These are phyloP conservation scores for Ophiostoma sp. DNA, from an alignment of 2,329 filamentous ascomycete species.

Conservation along the genomic window DNA sequence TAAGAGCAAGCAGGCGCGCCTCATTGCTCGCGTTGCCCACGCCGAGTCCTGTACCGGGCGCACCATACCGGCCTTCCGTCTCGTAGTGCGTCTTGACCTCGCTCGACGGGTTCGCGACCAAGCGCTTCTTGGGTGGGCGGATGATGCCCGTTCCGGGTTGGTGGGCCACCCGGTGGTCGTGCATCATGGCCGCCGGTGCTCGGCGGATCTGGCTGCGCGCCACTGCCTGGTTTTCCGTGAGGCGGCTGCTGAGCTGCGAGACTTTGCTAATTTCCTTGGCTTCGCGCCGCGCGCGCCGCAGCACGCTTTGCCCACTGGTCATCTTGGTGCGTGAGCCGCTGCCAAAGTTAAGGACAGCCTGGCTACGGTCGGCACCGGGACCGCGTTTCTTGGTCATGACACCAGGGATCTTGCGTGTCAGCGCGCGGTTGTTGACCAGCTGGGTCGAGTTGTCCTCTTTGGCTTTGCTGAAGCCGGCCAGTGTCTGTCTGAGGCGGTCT, in stretches of 20 bases:
- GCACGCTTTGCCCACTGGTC: slow-evolving; percentile 52
- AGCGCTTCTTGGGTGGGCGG: slow-evolving; percentile 28
- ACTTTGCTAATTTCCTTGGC: slow-evolving; percentile 54
- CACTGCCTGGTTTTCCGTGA: slow-evolving; percentile 39
- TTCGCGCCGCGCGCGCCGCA: slow-evolving; percentile 58
- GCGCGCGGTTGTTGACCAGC: slow-evolving; percentile 51
- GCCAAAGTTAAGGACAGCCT: slow-evolving; percentile 45
- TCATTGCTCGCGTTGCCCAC: slow-evolving; percentile 35
- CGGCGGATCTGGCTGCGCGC: slow-evolving; percentile 45
- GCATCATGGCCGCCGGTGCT: slow-evolving; percentile 56
- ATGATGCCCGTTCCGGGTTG: slow-evolving; percentile 31
- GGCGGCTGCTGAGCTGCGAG: slow-evolving; percentile 47
- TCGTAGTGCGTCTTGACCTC: background rate
- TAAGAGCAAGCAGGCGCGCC: slow-evolving; percentile 39
- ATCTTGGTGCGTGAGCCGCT: slow-evolving; percentile 55
- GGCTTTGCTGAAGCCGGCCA: slow-evolving; percentile 58
- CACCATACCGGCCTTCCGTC: slow-evolving; percentile 34
- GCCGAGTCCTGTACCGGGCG: slow-evolving; percentile 21
- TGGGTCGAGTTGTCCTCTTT: slow-evolving; percentile 58
- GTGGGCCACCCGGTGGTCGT: slow-evolving; percentile 49
- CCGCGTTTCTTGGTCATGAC: slow-evolving; percentile 26
- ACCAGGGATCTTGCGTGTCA: slow-evolving; percentile 38
- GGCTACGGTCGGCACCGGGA: slow-evolving; percentile 31
- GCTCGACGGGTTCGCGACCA: slow-evolving; percentile 17
- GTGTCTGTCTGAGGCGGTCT: slow-evolving; percentile 56